A percentile compares a stretch with the other conserved stretches of the same genome.
Conservation (phyloP, 2,329 filamentous ascomycete species). For the Penicillium crustosum region DNA sequence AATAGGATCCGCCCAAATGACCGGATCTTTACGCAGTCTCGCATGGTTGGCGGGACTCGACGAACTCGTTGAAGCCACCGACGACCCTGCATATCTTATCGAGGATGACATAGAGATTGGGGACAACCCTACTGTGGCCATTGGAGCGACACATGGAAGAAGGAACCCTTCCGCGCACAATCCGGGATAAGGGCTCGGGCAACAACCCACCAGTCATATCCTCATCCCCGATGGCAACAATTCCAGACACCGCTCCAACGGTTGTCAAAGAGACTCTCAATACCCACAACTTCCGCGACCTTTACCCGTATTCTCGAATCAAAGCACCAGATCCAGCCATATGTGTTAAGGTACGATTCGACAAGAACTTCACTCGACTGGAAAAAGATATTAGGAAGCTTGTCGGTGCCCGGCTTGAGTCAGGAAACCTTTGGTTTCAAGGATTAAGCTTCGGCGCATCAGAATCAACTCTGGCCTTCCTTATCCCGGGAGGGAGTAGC, state of each 20-base stretch:
- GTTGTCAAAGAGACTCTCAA: not conserved
- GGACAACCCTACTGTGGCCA: not conserved
- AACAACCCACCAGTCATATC: not conserved
- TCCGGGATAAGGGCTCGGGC: not conserved
- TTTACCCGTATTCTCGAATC: not conserved
- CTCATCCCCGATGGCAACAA: not conserved
- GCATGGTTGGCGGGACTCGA: not conserved
- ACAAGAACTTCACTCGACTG: not conserved
- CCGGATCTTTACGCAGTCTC: not conserved
- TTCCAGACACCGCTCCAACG: not conserved
- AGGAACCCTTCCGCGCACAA: not conserved
- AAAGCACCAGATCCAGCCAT: not conserved
- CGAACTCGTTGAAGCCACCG: not conserved
- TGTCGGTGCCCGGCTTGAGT: not conserved
- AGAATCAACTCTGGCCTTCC: not conserved
- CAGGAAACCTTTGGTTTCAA: not conserved
- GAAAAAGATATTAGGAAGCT: not conserved
- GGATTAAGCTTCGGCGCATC: not conserved
- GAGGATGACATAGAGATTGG: not conserved
- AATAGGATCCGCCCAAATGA: not conserved
- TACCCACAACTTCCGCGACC: not conserved
- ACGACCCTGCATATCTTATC: not conserved
- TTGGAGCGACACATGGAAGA: not conserved
- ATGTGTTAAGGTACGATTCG: not conserved
- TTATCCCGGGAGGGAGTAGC: not conserved